Conservation (phyloP, 495 filamentous ascomycete genomes). For the Letharia lupina region DNA sequence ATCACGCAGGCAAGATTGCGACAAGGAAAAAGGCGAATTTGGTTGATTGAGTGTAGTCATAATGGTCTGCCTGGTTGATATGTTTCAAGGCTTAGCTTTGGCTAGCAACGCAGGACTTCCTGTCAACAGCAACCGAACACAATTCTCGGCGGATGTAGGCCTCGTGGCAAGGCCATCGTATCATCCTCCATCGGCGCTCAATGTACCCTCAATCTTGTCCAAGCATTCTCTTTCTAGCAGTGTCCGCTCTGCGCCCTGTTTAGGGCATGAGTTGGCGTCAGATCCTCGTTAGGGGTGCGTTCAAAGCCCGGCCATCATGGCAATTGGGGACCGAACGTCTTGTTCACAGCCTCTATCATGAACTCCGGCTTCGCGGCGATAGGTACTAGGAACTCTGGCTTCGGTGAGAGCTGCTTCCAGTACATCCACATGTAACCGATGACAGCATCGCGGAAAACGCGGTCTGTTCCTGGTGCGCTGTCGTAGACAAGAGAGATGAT, state of each 20-base stretch:
- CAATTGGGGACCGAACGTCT: background rate
- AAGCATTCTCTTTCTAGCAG: no score
- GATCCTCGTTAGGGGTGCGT: no score
- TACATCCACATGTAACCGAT: background rate
- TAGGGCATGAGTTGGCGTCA: background rate
- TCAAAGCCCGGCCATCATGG: background rate
- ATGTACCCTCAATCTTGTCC: no score
- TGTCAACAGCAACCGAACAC: no score
- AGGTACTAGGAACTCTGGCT: background rate
- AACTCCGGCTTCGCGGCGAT: background rate
- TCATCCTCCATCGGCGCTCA: no score
- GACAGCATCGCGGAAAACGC: background rate
- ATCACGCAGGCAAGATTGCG: background rate
- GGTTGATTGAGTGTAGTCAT: no score
- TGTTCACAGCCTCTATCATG: background rate
- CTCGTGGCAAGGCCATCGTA: no score
- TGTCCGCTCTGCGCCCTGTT: background rate
- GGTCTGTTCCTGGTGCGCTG: constrained; percentile 3
- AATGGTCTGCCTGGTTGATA: no score
- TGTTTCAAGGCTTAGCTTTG: no score
- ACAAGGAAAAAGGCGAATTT: background rate
- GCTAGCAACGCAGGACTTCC: no score
- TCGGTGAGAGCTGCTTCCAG: background rate
- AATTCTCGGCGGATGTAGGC: no score
- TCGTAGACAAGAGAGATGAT: background rate